Evolutionary conservation across 805 yeast genomes (phyloP).

Genomic region (Candida pseudoglaebosa): DNA sequence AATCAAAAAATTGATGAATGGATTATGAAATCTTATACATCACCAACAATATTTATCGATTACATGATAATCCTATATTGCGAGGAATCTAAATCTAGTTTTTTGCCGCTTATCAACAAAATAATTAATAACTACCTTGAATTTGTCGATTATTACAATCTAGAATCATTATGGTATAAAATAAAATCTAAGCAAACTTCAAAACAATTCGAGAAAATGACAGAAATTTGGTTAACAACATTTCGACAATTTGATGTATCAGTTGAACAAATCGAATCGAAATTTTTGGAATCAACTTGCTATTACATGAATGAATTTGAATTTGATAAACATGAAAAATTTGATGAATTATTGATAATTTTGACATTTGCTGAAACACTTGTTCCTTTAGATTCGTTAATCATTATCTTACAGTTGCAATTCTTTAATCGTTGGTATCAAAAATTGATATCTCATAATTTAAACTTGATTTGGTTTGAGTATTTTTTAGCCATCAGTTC

Average conservation of each 20-base stretch:
- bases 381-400: not conserved
- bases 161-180: slow-evolving; percentile 13
- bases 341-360: slow-evolving; percentile 1
- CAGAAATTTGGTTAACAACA: slow-evolving; percentile 12
- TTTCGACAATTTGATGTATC: slow-evolving; percentile 11
- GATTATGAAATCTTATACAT: slow-evolving; percentile 9
- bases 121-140: slow-evolving; percentile 10
- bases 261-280: not conserved
- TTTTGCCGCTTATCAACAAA: slow-evolving; percentile 6
- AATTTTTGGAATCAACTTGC: slow-evolving; percentile 6
- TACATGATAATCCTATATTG: slow-evolving; percentile 15
- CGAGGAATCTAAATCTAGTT: not conserved
- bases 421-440: slow-evolving; percentile 38
- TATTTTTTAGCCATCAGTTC: not conserved
- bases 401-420: slow-evolving; percentile 19
- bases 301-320: slow-evolving; percentile 6
- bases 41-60: slow-evolving; percentile 17
- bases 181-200: not conserved
- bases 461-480: not conserved
- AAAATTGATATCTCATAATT: slow-evolving; percentile 2
- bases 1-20: slow-evolving; percentile 11
- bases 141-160: slow-evolving; percentile 9
- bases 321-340: not conserved
- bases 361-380: not conserved
- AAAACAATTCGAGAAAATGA: slow-evolving; percentile 7